Percentiles rank a stretch among this genome's conserved stretches.
Evolutionary conservation across 208 protist species (phyloP).

Genomic region (Herpetomonas samuelpessoai): DNA sequence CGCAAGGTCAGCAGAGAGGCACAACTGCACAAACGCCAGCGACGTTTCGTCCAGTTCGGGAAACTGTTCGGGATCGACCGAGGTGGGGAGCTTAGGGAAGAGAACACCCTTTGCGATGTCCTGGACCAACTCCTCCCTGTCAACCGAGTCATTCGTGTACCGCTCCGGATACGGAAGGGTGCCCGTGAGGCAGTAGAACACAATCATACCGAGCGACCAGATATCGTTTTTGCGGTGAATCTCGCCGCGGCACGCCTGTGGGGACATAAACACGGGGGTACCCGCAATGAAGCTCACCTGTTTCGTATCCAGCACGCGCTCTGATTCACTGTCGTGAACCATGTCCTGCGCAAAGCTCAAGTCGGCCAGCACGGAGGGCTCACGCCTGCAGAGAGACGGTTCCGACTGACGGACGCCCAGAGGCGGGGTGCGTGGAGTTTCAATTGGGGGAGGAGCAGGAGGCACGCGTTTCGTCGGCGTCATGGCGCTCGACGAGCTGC

Average conservation of each 20-base stretch:
- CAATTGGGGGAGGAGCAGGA: neutral
- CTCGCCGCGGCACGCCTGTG: constrained; percentile 61
- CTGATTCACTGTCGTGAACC: neutral
- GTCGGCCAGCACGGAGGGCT: neutral
- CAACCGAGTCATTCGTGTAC: constrained; percentile 23
- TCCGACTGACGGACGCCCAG: neutral
- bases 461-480: neutral
- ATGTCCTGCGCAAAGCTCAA: neutral
- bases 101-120: neutral
- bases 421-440: neutral
- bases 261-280: constrained; percentile 80
- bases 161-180: constrained; percentile 46
- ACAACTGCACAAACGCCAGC: constrained; percentile 42
- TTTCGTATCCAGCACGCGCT: neutral
- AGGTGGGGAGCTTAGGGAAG: neutral
- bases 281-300: constrained; percentile 29
- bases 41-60: constrained; percentile 13
- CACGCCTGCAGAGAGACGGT: neutral
- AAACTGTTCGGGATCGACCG: neutral
- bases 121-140: neutral
- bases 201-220: constrained; percentile 74
- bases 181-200: constrained; percentile 68
- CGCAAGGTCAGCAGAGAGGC: constrained; percentile 23
- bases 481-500: too few relatives aligned
- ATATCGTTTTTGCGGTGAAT: constrained; percentile 67